Conservation (phyloP, 2,329 filamentous ascomycete genomes). For the Drechslera avenae region DNA sequence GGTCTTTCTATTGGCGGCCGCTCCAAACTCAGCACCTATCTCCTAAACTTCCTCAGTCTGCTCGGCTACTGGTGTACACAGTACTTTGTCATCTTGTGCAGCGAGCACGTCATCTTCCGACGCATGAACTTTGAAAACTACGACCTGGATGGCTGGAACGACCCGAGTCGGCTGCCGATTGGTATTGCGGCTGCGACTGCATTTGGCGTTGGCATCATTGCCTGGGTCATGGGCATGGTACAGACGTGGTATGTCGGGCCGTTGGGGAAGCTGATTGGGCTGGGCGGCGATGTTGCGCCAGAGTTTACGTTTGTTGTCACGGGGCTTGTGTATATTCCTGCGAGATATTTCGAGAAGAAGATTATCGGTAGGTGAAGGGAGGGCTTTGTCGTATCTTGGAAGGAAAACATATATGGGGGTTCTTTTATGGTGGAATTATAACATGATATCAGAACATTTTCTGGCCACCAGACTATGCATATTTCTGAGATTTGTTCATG, state of each 20-base stretch:
- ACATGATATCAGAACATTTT: too few relatives aligned
- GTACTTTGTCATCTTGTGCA: conserved; percentile 54
- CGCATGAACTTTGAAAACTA: conserved; percentile 57
- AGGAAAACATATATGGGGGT: too few relatives aligned
- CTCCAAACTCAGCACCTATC: conserved; percentile 49
- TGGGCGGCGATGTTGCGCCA: conserved; percentile 35
- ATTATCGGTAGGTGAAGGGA: conserved; percentile 30
- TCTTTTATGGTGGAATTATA: too few relatives aligned
- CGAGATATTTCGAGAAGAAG: conserved; percentile 36
- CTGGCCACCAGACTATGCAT: too few relatives aligned
- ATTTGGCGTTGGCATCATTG: conserved; percentile 48
- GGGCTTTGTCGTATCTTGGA: neutral
- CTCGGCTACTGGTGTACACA: conserved; percentile 56
- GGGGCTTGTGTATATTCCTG: conserved; percentile 34
- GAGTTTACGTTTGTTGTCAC: conserved; percentile 37
- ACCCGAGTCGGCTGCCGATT: conserved; percentile 49
- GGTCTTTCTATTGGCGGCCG: conserved; percentile 53
- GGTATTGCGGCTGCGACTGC: conserved; percentile 50
- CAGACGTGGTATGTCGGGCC: conserved; percentile 61
- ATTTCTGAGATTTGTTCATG: too few relatives aligned
- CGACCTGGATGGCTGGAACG: conserved; percentile 54
- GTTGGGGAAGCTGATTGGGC: conserved; percentile 34
- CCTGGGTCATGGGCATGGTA: conserved; percentile 63
- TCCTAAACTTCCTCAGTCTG: conserved; percentile 54
- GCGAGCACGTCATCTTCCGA: conserved; percentile 54